Percentiles rank a stretch among this genome's conserved stretches.
phyloP scores from a whole-genome alignment of 352 stramenopile species.

The Pilasporangium apinafurcum region DNA sequence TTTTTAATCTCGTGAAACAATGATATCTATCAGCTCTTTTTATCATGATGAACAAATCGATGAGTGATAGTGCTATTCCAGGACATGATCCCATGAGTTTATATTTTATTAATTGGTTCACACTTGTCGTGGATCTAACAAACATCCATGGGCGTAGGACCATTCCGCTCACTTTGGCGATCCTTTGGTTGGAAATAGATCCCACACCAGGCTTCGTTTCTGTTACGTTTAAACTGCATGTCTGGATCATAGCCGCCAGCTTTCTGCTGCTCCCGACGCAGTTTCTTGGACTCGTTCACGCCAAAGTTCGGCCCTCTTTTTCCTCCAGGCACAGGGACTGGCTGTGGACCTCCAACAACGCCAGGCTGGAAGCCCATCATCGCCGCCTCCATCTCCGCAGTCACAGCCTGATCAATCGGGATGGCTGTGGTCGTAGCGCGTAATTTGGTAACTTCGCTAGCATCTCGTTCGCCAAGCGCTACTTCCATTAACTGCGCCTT shows the following conservation, averaged over 20 bases:
- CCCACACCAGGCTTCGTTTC: slow-evolving; percentile 68
- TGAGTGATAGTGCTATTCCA: too few species aligned
- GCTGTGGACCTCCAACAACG: slow-evolving; percentile 63
- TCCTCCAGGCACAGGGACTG: slow-evolving; percentile 66
- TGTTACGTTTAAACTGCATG: slow-evolving; percentile 73
- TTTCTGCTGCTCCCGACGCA: slow-evolving; percentile 72
- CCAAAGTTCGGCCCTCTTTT: slow-evolving; percentile 75
- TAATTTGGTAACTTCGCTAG: slow-evolving; percentile 67
- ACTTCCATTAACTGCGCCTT: slow-evolving; percentile 85
- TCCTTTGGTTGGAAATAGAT: slow-evolving; percentile 65
- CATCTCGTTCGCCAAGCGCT: slow-evolving; percentile 73
- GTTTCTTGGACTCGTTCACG: slow-evolving; percentile 74
- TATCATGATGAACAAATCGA: too few species aligned
- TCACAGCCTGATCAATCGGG: slow-evolving; percentile 83
- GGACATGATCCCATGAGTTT: too few species aligned
- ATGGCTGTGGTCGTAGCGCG: slow-evolving; percentile 73
- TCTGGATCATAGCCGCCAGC: slow-evolving; percentile 77
- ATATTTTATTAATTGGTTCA: too few species aligned
- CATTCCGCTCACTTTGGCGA: slow-evolving; percentile 4
- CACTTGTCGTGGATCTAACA: too few species aligned
- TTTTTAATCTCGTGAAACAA: too few species aligned
- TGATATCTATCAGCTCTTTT: too few species aligned
- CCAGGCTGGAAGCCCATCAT: slow-evolving; percentile 87
- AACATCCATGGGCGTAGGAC: slow-evolving; percentile 42
- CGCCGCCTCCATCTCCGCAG: slow-evolving; percentile 81